phyloP scores from a whole-genome alignment of 2,329 filamentous ascomycete genomes.

The Acrocalymma vagum region DNA sequence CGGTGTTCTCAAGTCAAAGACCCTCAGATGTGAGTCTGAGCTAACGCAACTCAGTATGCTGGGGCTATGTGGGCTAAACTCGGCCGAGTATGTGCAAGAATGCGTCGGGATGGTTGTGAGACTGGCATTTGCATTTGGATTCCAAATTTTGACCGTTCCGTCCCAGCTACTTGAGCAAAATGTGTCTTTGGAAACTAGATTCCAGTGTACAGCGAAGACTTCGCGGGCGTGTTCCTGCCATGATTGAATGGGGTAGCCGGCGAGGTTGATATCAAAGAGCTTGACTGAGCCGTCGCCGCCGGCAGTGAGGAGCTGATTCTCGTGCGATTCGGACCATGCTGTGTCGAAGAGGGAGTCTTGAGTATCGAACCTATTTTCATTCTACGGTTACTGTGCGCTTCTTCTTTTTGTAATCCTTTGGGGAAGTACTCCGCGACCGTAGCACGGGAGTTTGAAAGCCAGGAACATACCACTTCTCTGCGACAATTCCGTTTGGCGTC shows the following conservation, averaged over 20 bases:
- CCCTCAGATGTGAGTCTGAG: slow-evolving; percentile 85
- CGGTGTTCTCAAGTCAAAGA: slow-evolving; percentile 92
- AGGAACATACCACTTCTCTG: slow-evolving; percentile 75
- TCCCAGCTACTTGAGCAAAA: slow-evolving; percentile 97
- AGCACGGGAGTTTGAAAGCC: slow-evolving; percentile 3
- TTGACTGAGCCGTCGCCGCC: slow-evolving; percentile 95
- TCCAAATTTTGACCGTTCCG: slow-evolving; percentile 95
- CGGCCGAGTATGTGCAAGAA: slow-evolving; percentile 91
- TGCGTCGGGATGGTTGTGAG: slow-evolving; percentile 89
- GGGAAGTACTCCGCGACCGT: no score
- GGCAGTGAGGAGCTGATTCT: slow-evolving; percentile 89
- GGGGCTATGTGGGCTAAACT: slow-evolving; percentile 88
- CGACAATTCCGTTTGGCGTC: slow-evolving; percentile 81
- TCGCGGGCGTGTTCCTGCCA: slow-evolving; percentile 95
- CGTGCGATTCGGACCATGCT: slow-evolving; percentile 94
- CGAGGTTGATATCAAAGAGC: slow-evolving; percentile 84
- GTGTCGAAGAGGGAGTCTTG: slow-evolving; percentile 97
- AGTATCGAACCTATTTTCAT: slow-evolving; percentile 95
- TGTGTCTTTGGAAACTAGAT: slow-evolving; percentile 85
- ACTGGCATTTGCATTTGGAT: slow-evolving; percentile 76
- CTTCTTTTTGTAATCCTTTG: no score
- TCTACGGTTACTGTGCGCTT: no score
- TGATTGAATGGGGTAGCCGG: slow-evolving; percentile 86
- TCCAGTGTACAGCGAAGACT: slow-evolving; percentile 93
- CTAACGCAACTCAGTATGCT: slow-evolving; percentile 86